Evolutionary conservation across 768 basidiomycete species (phyloP).

Genomic region (Lenzites betulinus): DNA sequence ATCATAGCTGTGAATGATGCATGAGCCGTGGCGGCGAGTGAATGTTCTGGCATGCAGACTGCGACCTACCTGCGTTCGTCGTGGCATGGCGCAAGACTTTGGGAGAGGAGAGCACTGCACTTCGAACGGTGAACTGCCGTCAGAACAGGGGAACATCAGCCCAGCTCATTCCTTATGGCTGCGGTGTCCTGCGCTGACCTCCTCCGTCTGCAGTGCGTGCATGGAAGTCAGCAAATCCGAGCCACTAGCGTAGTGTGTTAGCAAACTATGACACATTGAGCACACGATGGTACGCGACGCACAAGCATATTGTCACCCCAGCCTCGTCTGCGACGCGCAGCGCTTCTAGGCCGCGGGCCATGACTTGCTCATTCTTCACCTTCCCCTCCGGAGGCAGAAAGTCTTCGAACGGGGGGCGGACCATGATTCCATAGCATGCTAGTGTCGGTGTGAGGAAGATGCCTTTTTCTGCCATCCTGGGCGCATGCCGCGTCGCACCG

Average conservation of each 20-base stretch:
- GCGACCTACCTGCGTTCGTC: slow-evolving; percentile 35
- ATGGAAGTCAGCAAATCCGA: slow-evolving; percentile 51
- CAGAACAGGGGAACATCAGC: not conserved
- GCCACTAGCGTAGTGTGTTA: slow-evolving; percentile 10
- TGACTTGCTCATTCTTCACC: slow-evolving; percentile 44
- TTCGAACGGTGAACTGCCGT: slow-evolving; percentile 39
- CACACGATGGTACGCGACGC: slow-evolving; percentile 18
- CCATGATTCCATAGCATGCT: slow-evolving; percentile 45
- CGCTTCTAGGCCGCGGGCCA: slow-evolving; percentile 42
- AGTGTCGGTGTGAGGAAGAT: slow-evolving; percentile 48
- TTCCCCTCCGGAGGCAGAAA: slow-evolving; percentile 41
- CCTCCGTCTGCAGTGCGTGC: slow-evolving; percentile 66
- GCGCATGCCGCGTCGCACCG: too few species aligned
- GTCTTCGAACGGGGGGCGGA: slow-evolving; percentile 43
- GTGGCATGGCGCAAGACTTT: slow-evolving; percentile 45
- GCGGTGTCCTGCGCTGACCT: slow-evolving; percentile 14
- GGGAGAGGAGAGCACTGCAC: slow-evolving; percentile 35
- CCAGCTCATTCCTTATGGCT: too few species aligned
- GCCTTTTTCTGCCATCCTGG: slow-evolving; percentile 42
- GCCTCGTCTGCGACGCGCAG: slow-evolving; percentile 43
- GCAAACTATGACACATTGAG: too few species aligned
- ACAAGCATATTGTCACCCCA: slow-evolving; percentile 45
- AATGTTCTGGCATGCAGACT: not conserved
- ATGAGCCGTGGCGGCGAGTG: too few species aligned
- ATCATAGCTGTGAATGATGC: slow-evolving; percentile 34